Evolutionary conservation across 2,329 filamentous ascomycete genomes (phyloP).

Genomic region (Aspergillus sp.): DNA sequence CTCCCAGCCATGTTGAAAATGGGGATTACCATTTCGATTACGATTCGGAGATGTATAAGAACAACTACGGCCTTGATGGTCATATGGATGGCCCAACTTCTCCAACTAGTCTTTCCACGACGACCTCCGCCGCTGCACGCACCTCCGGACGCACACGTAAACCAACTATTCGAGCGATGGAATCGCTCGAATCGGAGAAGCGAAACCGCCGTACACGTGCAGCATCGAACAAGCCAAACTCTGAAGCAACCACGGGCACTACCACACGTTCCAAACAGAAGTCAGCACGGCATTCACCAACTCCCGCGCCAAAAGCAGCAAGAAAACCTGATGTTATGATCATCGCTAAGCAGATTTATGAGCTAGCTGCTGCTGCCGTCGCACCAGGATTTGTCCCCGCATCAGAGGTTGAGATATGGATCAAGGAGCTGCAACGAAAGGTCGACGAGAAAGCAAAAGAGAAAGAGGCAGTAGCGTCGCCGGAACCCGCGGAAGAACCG

Average conservation of each 20-base stretch:
- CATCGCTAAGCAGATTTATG: conserved; percentile 16
- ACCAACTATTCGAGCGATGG: conserved; percentile 22
- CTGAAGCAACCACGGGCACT: background rate
- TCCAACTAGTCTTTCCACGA: conserved; percentile 19
- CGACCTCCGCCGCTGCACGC: conserved; percentile 16
- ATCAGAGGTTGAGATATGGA: conserved; percentile 15
- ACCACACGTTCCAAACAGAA: background rate
- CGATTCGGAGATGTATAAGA: conserved; percentile 20
- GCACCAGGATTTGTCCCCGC: conserved; percentile 12
- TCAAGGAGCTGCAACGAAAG: conserved; percentile 16
- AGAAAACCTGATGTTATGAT: conserved; percentile 3
- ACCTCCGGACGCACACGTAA: conserved; percentile 21
- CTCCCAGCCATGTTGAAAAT: conserved; percentile 12
- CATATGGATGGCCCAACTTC: conserved; percentile 20
- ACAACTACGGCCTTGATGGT: conserved; percentile 23
- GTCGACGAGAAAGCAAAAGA: conserved; percentile 6
- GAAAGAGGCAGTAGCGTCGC: background rate
- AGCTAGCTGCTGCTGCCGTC: conserved; percentile 18
- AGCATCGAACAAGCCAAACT: conserved; percentile 11
- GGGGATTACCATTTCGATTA: conserved; percentile 22
- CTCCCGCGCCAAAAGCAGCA: background rate
- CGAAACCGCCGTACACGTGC: conserved; percentile 17
- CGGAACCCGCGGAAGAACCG: background rate
- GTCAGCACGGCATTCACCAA: background rate
- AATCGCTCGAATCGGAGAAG: conserved; percentile 18